Percentiles rank a stretch among this genome's conserved stretches.
Conservation (phyloP, 2,329 filamentous ascomycete species). For the Alternaria gansuensis region DNA sequence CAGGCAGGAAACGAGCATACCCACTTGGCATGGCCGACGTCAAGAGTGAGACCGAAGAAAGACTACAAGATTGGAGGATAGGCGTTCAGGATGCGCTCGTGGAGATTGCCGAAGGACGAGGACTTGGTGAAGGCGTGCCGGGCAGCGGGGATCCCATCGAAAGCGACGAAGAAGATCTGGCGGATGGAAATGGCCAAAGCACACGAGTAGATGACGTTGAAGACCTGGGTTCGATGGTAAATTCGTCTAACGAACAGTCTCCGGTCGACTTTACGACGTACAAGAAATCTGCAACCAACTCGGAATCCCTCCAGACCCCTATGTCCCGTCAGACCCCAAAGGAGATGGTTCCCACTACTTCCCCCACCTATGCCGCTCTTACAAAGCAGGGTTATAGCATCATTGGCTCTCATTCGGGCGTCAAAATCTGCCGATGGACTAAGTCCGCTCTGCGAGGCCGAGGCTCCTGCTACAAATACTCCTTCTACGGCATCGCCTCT, state of each 20-base stretch:
- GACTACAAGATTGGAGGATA: constrained; percentile 78
- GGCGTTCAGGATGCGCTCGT: constrained; percentile 77
- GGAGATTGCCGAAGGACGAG: constrained; percentile 63
- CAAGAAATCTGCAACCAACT: constrained; percentile 59
- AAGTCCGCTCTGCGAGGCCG: constrained; percentile 94
- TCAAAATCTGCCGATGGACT: constrained; percentile 98
- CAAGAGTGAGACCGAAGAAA: constrained; percentile 73
- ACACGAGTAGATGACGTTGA: constrained; percentile 77
- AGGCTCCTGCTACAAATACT: constrained; percentile 97
- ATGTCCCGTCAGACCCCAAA: constrained; percentile 64
- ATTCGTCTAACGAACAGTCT: constrained; percentile 60
- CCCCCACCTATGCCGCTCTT: constrained; percentile 85
- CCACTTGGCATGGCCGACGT: constrained; percentile 89
- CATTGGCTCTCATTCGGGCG: constrained; percentile 91
- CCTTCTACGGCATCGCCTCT: constrained; percentile 95
- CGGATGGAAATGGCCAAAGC: constrained; percentile 52
- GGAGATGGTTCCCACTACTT: constrained; percentile 92
- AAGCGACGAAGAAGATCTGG: constrained; percentile 76
- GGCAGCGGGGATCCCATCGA: constrained; percentile 86
- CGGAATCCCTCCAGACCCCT: constrained; percentile 57
- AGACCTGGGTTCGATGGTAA: constrained; percentile 76
- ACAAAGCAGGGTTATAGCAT: constrained; percentile 98
- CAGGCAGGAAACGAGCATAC: constrained; percentile 83
- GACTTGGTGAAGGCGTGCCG: constrained; percentile 71
- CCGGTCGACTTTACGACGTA: constrained; percentile 89